These are phyloP conservation scores for Antitrichia curtipendula DNA, from an alignment of 225 moss, liverwort and hornwort species.

Conservation along the genomic window DNA sequence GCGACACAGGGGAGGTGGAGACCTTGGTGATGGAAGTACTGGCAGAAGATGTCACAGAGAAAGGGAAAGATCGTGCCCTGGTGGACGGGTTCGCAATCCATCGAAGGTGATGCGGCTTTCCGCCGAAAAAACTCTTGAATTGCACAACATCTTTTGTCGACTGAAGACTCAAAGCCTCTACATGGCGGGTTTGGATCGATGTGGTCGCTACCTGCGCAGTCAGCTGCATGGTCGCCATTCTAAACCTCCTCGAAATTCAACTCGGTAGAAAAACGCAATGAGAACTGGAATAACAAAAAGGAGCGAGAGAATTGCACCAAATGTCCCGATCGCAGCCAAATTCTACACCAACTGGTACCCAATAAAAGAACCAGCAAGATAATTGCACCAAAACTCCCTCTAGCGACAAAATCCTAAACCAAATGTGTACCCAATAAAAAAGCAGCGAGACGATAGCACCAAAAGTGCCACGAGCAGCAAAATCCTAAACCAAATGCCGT, in stretches of 20 bases:
- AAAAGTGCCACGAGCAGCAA: neutral
- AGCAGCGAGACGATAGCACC: neutral
- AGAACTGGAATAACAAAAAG: neutral
- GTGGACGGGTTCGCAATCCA: neutral
- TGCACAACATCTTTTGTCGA: neutral
- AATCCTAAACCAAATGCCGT: neutral
- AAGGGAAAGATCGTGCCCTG: neutral
- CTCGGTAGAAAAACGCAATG: neutral
- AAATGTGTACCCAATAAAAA: neutral
- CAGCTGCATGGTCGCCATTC: slow-evolving; percentile 23
- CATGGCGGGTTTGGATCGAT: neutral
- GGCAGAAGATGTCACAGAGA: neutral
- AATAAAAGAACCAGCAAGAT: neutral
- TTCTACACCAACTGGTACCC: neutral
- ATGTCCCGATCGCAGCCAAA: neutral
- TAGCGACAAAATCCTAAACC: neutral
- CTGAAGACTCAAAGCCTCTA: neutral
- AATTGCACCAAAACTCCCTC: neutral
- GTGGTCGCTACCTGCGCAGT: neutral
- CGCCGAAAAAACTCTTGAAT: neutral
- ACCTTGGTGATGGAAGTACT: neutral
- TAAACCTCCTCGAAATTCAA: neutral
- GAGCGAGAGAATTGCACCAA: neutral
- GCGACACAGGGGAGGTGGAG: neutral
- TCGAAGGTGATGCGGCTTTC: neutral